Percentiles rank a stretch among this genome's conserved stretches.
Conservation (phyloP, 805 yeast species). For the Zygosaccharomyces bisporus region DNA sequence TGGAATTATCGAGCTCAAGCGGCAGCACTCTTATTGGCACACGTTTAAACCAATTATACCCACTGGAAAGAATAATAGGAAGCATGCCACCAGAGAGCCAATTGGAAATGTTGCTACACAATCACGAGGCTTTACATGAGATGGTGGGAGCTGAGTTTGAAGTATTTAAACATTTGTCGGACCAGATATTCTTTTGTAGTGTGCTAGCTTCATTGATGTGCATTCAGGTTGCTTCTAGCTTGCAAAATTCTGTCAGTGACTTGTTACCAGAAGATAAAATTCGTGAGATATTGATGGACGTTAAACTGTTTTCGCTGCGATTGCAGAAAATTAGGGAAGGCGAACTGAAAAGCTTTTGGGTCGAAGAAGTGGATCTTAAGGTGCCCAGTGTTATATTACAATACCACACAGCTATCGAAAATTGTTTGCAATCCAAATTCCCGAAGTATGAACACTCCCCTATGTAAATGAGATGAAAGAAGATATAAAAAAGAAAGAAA, state of each 20-base stretch:
- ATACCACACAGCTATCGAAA: conserved; percentile 25
- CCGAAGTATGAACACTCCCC: conserved; percentile 13
- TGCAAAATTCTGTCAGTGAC: conserved; percentile 5
- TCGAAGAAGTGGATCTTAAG: conserved; percentile 28
- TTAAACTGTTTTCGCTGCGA: conserved; percentile 23
- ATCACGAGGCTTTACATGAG: conserved; percentile 16
- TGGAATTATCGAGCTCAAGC: not conserved
- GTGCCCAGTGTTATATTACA: conserved; percentile 28
- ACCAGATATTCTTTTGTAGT: conserved; percentile 22
- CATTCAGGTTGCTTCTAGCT: conserved; percentile 10
- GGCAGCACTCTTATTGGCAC: conserved; percentile 14
- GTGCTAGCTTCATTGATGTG: conserved; percentile 19
- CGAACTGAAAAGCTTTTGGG: conserved; percentile 29
- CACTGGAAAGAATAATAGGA: conserved; percentile 16
- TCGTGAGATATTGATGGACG: conserved; percentile 13
- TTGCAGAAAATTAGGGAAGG: conserved; percentile 24
- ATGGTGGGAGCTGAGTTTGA: conserved; percentile 19
- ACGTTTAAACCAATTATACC: conserved; percentile 13
- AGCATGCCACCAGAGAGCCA: conserved; percentile 16
- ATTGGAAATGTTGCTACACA: conserved; percentile 17
- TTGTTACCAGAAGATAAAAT: conserved; percentile 7
- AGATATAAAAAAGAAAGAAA: not conserved
- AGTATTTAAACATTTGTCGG: conserved; percentile 22
- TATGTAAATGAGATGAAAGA: not conserved
- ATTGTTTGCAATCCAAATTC: conserved; percentile 20